phyloP scores from a whole-genome alignment of 495 filamentous ascomycete genomes.

The Annulohypoxylon nitens region DNA sequence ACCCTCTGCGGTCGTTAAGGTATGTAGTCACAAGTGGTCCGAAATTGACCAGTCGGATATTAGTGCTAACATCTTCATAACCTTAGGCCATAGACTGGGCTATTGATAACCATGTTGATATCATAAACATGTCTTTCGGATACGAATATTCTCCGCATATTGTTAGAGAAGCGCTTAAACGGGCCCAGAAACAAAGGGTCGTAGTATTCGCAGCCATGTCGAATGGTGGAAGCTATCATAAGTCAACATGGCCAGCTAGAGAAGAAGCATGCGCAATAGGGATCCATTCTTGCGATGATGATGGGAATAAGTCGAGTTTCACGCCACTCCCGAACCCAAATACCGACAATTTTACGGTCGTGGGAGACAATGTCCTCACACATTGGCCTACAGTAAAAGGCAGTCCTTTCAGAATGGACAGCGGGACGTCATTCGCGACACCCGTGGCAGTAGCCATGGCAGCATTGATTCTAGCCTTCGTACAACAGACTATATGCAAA shows the following conservation, averaged over 20 bases:
- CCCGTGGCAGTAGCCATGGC: conserved; percentile 7
- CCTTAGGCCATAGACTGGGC: conserved; percentile 19
- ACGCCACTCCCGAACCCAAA: neutral
- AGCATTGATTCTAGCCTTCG: conserved; percentile 12
- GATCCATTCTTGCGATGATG: conserved; percentile 14
- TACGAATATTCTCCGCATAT: neutral
- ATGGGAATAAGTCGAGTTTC: conserved; percentile 1
- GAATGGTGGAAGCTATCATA: conserved; percentile 6
- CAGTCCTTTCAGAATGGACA: conserved; percentile 4
- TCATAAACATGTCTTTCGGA: conserved; percentile 18
- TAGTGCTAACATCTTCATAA: neutral
- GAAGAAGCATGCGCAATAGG: conserved; percentile 9
- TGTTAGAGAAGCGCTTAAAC: conserved; percentile 2
- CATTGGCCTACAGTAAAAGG: conserved; percentile 16
- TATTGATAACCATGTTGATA: neutral
- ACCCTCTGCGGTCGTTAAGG: conserved; percentile 6
- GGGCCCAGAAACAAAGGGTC: neutral
- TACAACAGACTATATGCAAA: conserved; percentile 7
- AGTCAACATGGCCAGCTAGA: conserved; percentile 10
- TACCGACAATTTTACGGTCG: conserved; percentile 2
- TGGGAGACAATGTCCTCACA: conserved; percentile 11
- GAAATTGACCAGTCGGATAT: neutral
- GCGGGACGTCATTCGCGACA: conserved; percentile 14
- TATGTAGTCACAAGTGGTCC: neutral
- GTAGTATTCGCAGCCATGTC: conserved; percentile 18